Percentiles rank a stretch among this genome's conserved stretches.
phyloP scores from a whole-genome alignment of 208 protist species.

The Trypanosoma lewisi region DNA sequence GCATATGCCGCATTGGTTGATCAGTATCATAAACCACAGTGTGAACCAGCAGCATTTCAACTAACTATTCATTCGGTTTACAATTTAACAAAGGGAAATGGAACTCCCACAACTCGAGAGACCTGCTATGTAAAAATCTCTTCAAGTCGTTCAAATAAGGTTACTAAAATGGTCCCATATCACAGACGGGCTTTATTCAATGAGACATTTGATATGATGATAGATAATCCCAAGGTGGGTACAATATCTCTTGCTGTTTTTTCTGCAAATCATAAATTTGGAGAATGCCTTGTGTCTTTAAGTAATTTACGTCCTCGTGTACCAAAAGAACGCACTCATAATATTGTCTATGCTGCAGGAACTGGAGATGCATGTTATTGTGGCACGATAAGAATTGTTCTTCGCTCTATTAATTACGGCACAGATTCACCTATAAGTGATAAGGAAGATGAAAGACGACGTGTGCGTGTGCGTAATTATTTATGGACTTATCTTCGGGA shows the following conservation, averaged over 20 bases:
- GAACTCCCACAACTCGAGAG: conserved; percentile 34
- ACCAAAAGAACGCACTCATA: conserved; percentile 47
- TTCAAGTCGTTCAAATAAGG: conserved; percentile 28
- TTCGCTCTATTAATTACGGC: conserved; percentile 52
- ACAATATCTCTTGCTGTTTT: conserved; percentile 52
- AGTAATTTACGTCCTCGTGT: conserved; percentile 47
- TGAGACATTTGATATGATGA: conserved; percentile 42
- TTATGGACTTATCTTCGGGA: conserved; percentile 78
- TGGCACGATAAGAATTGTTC: conserved; percentile 44
- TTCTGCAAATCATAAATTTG: conserved; percentile 45
- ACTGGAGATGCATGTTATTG: conserved; percentile 61
- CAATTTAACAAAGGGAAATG: conserved; percentile 44
- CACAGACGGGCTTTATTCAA: conserved; percentile 51
- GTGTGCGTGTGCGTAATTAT: conserved; percentile 63
- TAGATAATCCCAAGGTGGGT: conserved; percentile 36
- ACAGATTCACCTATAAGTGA: conserved; percentile 32
- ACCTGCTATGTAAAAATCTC: conserved; percentile 52
- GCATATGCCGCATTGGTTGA: conserved; percentile 10
- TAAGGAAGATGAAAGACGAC: conserved; percentile 36
- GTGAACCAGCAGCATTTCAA: conserved; percentile 34
- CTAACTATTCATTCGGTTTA: conserved; percentile 49
- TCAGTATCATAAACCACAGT: conserved; percentile 13
- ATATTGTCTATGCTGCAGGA: conserved; percentile 67
- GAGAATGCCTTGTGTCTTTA: conserved; percentile 61
- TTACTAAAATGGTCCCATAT: conserved; percentile 41